Conservation (phyloP, 2,329 filamentous ascomycete species). For the Calycina herbarum region DNA sequence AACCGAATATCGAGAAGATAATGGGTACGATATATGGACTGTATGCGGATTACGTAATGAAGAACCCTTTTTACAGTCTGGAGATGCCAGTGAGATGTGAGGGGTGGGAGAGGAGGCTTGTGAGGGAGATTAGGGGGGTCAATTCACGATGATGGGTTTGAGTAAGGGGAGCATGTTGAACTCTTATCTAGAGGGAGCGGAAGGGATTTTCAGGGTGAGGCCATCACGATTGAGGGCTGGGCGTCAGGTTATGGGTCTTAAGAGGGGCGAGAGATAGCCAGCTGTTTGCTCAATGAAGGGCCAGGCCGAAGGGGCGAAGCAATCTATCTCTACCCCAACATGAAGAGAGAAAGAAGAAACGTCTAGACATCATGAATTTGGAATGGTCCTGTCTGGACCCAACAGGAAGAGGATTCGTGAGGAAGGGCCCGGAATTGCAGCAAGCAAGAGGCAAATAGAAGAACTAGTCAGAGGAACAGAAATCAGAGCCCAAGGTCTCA, state of each 20-base stretch:
- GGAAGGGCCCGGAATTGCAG: background rate
- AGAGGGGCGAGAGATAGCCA: background rate
- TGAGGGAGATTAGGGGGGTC: slow-evolving; percentile 74
- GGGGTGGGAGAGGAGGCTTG: slow-evolving; percentile 85
- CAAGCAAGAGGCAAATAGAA: background rate
- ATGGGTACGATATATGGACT: slow-evolving; percentile 88
- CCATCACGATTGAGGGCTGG: background rate
- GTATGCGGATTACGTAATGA: slow-evolving; percentile 98
- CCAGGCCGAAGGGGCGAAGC: background rate
- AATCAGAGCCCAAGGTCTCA: background rate
- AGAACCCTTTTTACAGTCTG: slow-evolving; percentile 97
- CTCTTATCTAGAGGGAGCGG: background rate
- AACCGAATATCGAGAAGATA: slow-evolving; percentile 78
- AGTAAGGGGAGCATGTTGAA: slow-evolving; percentile 7
- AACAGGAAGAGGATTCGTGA: background rate
- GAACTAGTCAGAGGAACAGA: slow-evolving; percentile 3
- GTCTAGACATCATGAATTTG: background rate
- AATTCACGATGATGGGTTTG: slow-evolving; percentile 54
- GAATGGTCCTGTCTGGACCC: background rate
- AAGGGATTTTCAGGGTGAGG: slow-evolving; percentile 12
- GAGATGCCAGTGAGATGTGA: slow-evolving; percentile 98
- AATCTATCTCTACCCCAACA: background rate
- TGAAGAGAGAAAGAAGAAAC: background rate
- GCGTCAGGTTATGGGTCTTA: background rate
- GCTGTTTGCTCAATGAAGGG: background rate